Percentiles rank a stretch among this genome's conserved stretches.
These are phyloP conservation scores for Scheffersomyces illinoinensis DNA, from an alignment of 1,139 yeast species.

Conservation along the genomic window DNA sequence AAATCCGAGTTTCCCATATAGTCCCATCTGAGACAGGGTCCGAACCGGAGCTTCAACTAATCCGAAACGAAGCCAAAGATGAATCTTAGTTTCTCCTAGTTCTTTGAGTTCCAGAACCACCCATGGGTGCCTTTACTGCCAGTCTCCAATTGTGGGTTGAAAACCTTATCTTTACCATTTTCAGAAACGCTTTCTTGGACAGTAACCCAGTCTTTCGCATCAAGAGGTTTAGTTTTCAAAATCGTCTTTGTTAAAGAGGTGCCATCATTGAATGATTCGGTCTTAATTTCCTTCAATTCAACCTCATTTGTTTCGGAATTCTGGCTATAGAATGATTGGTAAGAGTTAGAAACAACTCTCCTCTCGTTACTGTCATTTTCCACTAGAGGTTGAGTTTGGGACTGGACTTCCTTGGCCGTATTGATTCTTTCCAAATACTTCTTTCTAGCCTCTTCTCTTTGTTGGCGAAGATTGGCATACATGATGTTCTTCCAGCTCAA, in stretches of 20 bases:
- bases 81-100: not conserved
- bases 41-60: not conserved
- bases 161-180: not conserved
- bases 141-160: not conserved
- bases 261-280: slow-evolving; percentile 66
- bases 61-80: not conserved
- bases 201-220: slow-evolving; percentile 32
- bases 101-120: not conserved
- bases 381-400: not conserved
- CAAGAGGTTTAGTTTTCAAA: slow-evolving; percentile 39
- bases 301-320: slow-evolving; percentile 57
- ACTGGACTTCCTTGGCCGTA: not conserved
- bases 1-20: not conserved
- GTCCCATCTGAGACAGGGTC: not conserved
- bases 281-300: slow-evolving; percentile 51
- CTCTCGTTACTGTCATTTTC: slow-evolving; percentile 17
- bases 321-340: slow-evolving; percentile 45
- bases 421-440: not conserved
- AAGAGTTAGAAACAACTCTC: slow-evolving; percentile 51
- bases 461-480: slow-evolving; percentile 40
- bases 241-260: slow-evolving; percentile 44
- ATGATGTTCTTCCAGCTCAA: slow-evolving; percentile 68
- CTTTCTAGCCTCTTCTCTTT: slow-evolving; percentile 19
- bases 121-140: not conserved
- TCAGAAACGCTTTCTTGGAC: slow-evolving; percentile 22